These are phyloP conservation scores for Termitomyces titanicus DNA, from an alignment of 768 basidiomycete species.

Conservation along the genomic window DNA sequence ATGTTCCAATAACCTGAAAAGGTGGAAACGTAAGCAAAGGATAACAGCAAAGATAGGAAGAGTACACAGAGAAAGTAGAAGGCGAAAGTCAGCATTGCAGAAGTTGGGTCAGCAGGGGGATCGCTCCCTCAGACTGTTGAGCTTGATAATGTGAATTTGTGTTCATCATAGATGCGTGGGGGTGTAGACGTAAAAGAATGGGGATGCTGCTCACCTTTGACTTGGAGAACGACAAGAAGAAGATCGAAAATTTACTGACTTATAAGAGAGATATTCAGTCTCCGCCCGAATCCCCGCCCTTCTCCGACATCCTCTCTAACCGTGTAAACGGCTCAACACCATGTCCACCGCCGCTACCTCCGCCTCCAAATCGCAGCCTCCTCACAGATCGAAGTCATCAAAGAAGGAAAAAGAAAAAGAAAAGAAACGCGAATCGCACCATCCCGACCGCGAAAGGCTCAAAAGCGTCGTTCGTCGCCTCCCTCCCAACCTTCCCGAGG, in stretches of 20 bases:
- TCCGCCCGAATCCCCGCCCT: neutral
- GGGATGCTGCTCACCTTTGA: neutral
- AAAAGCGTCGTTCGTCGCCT: constrained; percentile 87
- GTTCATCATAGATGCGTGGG: constrained; percentile 37
- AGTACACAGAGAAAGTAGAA: neutral
- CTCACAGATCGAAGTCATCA: constrained; percentile 21
- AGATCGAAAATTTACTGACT: neutral
- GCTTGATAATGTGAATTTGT: constrained; percentile 55
- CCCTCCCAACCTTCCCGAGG: constrained; percentile 89
- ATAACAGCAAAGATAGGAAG: neutral
- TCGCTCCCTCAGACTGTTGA: constrained; percentile 57
- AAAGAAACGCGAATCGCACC: constrained; percentile 30
- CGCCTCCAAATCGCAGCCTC: constrained; percentile 15
- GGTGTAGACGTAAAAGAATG: neutral
- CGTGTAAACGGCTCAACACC: neutral
- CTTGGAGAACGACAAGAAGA: neutral
- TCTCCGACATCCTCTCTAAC: neutral
- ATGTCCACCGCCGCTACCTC: constrained; percentile 19
- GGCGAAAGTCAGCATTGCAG: constrained; percentile 52
- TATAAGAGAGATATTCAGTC: neutral
- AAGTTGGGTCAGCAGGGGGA: constrained; percentile 49
- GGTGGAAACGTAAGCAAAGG: neutral
- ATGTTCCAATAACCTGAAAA: neutral
- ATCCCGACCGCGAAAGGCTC: constrained; percentile 52
- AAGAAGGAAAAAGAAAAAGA: constrained; percentile 31